Base-by-base conservation (phyloP, 352 stramenopile species). In the Pythium brachiatum region DNA sequence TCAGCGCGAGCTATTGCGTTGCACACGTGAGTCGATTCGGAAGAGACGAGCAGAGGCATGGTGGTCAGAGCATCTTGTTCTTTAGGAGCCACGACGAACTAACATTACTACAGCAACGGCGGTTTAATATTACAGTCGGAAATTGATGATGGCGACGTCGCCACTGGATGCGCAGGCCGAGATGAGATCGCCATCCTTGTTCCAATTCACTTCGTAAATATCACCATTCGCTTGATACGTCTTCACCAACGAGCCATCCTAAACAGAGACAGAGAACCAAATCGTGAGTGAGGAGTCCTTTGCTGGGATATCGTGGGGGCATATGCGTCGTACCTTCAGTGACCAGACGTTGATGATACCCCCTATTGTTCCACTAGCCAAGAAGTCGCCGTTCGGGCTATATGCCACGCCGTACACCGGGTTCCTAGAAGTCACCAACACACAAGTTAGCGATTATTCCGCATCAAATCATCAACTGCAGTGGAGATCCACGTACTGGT, bases 131-230 rank as follows among this genome's bases (percentile, higher is more conserved):
- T 95, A 95, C 80, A 94, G 80, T 86, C 84, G 83, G 85, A 94
- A 94, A 77, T 89, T 89, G 74, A 96, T 92, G 66, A 96, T 83
- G 72, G 84, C 81, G 62, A 96, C 79, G 72, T 94, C 83, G 67
- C 85, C 85, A 57, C 83, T 94, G 46, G 87, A 94, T 51, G 90
- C 85, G 69, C 87, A 94, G 44, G 87, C 87, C 47, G 87, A 85
- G 73, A 97, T 87, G 69, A 92, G 75, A 69, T 83, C 82, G 56
- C 89, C 87, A 64, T 90, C 69, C 66, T 85, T 81, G 80, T 98
- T 99, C 97, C 97, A 99, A 72, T 97, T 97, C 65, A 99, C 95
- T 79, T 99, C 97, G 84, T 99, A 99, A 79, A 99, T 99, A 83
- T 99, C 97, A 51, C 92, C 92, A 75, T 89, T 86, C 51, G 86